Evolutionary conservation across 495 filamentous ascomycete genomes (phyloP).

Genomic region (Pyronema domesticum): DNA sequence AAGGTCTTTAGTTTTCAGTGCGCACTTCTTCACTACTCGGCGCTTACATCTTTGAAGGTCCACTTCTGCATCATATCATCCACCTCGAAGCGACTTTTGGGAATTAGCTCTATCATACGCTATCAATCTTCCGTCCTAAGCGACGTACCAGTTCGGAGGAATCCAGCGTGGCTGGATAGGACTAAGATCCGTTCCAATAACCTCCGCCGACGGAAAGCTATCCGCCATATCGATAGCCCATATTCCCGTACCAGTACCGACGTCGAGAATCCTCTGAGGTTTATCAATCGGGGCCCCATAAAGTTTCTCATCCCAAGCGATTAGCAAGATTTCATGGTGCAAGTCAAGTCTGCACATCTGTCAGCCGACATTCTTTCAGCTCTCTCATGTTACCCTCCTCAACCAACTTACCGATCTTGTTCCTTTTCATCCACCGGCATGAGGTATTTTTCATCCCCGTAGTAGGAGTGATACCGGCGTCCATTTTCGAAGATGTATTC

Average conservation of each 20-base stretch:
- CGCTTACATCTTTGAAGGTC: slow-evolving; percentile 31
- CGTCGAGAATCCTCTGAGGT: slow-evolving; percentile 45
- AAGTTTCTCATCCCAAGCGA: slow-evolving; percentile 38
- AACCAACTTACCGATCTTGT: too few relatives aligned
- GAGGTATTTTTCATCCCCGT: slow-evolving; percentile 31
- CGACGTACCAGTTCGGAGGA: too few relatives aligned
- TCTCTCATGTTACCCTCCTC: too few relatives aligned
- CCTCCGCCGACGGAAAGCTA: slow-evolving; percentile 28
- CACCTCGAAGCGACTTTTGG: slow-evolving; percentile 31
- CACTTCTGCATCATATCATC: slow-evolving; percentile 33
- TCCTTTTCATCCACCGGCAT: slow-evolving; percentile 36
- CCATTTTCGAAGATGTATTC: slow-evolving; percentile 34
- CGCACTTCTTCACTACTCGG: too few relatives aligned
- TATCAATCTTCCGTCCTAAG: too few relatives aligned
- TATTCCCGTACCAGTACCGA: slow-evolving; percentile 42
- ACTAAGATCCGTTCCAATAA: slow-evolving; percentile 43
- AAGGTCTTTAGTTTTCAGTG: too few relatives aligned
- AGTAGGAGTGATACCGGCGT: slow-evolving; percentile 37
- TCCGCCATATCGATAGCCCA: slow-evolving; percentile 39
- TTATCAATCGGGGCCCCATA: slow-evolving; percentile 41
- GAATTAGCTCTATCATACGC: too few relatives aligned
- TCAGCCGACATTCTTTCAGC: too few relatives aligned
- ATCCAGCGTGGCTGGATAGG: slow-evolving; percentile 40
- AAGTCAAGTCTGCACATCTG: slow-evolving; percentile 33
- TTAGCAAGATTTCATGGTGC: slow-evolving; percentile 31